phyloP scores from a whole-genome alignment of 768 basidiomycete genomes.

The Cyclocybe cylindracea region DNA sequence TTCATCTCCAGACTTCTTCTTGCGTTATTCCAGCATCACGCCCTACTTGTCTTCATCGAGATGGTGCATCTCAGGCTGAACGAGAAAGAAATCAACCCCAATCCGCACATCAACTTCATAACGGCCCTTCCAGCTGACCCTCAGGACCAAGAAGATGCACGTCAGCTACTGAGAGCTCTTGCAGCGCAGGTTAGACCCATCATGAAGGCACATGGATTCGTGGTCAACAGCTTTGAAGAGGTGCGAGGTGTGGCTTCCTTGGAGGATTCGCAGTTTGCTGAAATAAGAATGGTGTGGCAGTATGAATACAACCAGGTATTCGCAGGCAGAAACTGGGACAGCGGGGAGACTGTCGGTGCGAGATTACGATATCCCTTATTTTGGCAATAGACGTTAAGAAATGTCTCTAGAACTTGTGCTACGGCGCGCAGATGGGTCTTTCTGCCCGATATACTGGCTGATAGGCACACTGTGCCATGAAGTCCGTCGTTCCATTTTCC shows the following conservation, averaged over 20 bases:
- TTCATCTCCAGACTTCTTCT: too few species aligned
- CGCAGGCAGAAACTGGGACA: conserved; percentile 84
- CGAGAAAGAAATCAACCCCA: conserved; percentile 69
- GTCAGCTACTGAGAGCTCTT: conserved; percentile 72
- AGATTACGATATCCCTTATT: background rate
- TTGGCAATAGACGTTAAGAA: background rate
- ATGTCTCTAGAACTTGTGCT: conserved; percentile 69
- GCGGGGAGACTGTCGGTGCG: conserved; percentile 76
- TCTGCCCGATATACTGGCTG: conserved; percentile 64
- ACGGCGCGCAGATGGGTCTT: conserved; percentile 57
- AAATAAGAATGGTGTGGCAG: conserved; percentile 32
- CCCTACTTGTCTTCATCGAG: too few species aligned
- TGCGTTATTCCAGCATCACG: too few species aligned
- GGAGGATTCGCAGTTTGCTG: background rate
- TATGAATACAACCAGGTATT: conserved; percentile 81
- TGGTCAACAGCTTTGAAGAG: conserved; percentile 81
- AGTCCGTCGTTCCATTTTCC: conserved; percentile 41
- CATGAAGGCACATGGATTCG: conserved; percentile 80
- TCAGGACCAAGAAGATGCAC: conserved; percentile 59
- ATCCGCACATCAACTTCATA: conserved; percentile 78
- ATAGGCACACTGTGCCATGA: conserved; percentile 85
- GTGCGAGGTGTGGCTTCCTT: conserved; percentile 33
- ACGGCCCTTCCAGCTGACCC: conserved; percentile 49
- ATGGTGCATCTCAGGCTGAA: conserved; percentile 82
- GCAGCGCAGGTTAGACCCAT: conserved; percentile 83